phyloP scores from a whole-genome alignment of 805 yeast species.

The Candida railenensis region DNA sequence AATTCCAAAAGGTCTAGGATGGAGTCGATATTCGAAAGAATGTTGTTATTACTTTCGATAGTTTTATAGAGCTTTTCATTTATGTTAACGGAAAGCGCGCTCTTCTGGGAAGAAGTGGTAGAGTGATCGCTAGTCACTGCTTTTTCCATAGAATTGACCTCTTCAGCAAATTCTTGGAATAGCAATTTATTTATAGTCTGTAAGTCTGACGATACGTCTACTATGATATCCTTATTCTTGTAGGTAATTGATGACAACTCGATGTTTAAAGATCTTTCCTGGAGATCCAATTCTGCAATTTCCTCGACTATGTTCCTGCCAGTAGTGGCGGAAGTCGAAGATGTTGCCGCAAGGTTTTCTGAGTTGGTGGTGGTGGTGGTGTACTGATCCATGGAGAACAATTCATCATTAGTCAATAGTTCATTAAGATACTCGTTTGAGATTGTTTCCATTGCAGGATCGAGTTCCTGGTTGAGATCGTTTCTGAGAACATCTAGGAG shows the following conservation, averaged over 20 bases:
- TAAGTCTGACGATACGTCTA: constrained; percentile 38
- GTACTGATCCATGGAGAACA: constrained; percentile 43
- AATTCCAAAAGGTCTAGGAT: constrained; percentile 77
- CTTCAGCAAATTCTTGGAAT: constrained; percentile 10
- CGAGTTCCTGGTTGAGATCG: constrained; percentile 19
- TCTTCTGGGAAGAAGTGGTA: constrained; percentile 1
- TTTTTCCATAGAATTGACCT: constrained; percentile 14
- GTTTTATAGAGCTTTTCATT: constrained; percentile 19
- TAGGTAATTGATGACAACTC: constrained; percentile 42
- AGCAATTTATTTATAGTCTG: constrained; percentile 23
- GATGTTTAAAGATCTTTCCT: constrained; percentile 48
- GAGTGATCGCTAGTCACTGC: constrained; percentile 1
- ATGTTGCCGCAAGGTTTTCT: background rate
- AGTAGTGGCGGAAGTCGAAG: background rate
- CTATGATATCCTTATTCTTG: constrained; percentile 45
- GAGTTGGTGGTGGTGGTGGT: constrained; percentile 32
- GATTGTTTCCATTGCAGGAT: constrained; percentile 12
- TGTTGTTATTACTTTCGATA: constrained; percentile 26
- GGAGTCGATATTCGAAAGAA: constrained; percentile 64
- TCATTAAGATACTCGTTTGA: constrained; percentile 34
- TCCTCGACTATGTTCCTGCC: constrained; percentile 35
- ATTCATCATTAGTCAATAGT: constrained; percentile 48
- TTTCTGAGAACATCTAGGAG: constrained; percentile 30
- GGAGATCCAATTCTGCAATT: constrained; percentile 68
- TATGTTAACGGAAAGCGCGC: background rate